phyloP scores from a whole-genome alignment of 2,329 filamentous ascomycete genomes.

The Escovopsis sp. region DNA sequence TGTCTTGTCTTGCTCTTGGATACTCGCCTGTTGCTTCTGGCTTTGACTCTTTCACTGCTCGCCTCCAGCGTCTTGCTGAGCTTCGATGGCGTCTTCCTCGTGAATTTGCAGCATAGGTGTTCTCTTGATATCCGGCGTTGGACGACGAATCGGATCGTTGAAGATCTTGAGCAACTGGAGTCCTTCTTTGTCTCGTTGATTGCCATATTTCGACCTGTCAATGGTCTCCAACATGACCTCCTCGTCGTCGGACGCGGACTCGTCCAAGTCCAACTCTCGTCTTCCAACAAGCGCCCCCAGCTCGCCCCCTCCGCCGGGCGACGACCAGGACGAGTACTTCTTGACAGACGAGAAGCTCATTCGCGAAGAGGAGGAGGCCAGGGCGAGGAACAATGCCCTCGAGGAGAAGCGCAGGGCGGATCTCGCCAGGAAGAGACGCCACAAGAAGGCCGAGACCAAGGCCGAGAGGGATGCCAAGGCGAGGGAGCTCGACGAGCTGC shows the following conservation, averaged over 20 bases:
- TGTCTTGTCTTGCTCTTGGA: too few species aligned
- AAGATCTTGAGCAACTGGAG: neutral
- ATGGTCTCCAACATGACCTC: too few species aligned
- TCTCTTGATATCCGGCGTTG: neutral
- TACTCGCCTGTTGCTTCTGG: too few species aligned
- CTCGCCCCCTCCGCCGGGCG: slow-evolving; percentile 19
- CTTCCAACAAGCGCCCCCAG: slow-evolving; percentile 21
- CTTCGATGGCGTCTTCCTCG: too few species aligned
- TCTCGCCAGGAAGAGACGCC: slow-evolving; percentile 22
- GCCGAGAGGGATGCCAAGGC: slow-evolving; percentile 42
- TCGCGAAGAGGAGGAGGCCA: slow-evolving; percentile 22
- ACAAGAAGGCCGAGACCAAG: slow-evolving; percentile 35
- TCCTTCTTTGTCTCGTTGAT: neutral
- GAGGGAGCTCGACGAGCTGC: slow-evolving; percentile 40
- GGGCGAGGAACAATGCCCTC: slow-evolving; percentile 25
- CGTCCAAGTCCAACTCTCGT: slow-evolving; percentile 14
- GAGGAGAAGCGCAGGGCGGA: slow-evolving; percentile 32
- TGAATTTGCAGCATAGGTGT: too few species aligned
- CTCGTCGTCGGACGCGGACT: slow-evolving; percentile 18
- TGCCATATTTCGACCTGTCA: neutral
- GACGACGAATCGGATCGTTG: neutral
- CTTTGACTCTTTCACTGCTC: too few species aligned
- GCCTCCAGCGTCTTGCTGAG: too few species aligned
- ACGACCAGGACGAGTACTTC: slow-evolving; percentile 7
- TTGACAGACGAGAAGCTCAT: slow-evolving; percentile 15